Base-by-base conservation (phyloP, 768 basidiomycete genomes). In the Thelephora aurantiotincta region DNA sequence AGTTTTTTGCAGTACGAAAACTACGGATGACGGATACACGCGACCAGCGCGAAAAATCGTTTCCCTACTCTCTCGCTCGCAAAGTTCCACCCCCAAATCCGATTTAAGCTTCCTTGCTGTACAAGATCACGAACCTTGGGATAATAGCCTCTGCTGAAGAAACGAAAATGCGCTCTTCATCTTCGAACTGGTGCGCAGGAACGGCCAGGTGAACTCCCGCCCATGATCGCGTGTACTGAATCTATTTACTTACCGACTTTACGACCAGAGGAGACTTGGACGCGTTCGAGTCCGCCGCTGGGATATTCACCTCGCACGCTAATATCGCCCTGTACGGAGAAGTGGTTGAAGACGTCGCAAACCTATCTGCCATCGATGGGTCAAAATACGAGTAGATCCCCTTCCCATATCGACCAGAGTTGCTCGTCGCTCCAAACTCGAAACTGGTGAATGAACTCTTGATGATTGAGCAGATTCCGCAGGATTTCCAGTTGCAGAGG, bases 311-410 rank as follows among this genome's bases (percentile, higher is more conserved):
- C 57, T 78, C 74, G 52, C 78, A 80, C 13, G 73, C 76, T 53
- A 82, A 68, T 67, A 74, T 73, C 23, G 79, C 75, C 7, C 80
- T 72, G 63, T 76, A 82, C 5, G 80, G 80, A 3, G 80, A 80
- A 42, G 71, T 69, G 38, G 74, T 71, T 57, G 78, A 81, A 36
- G 80, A 81, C 4, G 79, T 82, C n/a, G 80, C 73, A 57, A 70
- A 71, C 7, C 55, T 60, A 58, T 82, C 77, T n/a, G 80, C 79
- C 14, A 67, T 59, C 44, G 68, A 71, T 14, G 80, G 72, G 59
- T 78, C 77, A 34, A 65, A 66, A 57, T 75, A 78, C 16, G 77
- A 75, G 55, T 82, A 81, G 43, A 82, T 64, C 19, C 80, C 80
- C 45, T 75, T 67, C 22, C 80, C 80, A 49, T 73, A 73, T 55